A percentile compares a stretch with the other conserved stretches of the same genome.
Conservation (phyloP, 345 rosid genomes). For the Excoecaria cochinchinensis region DNA sequence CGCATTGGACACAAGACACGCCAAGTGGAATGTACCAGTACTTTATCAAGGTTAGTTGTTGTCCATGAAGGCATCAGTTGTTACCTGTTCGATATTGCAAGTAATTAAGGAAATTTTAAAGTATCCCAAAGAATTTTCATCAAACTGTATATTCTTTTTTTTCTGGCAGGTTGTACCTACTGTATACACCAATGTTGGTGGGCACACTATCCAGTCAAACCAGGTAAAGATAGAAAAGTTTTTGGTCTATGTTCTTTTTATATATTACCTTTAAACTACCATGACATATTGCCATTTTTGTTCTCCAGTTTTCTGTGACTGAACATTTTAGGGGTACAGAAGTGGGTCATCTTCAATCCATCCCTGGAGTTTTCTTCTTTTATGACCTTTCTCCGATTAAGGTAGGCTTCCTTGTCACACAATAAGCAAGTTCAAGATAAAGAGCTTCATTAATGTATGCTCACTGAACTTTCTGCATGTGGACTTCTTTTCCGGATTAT, state of each 20-base stretch:
- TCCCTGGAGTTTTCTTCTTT: slow-evolving; percentile 92
- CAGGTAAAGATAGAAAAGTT: slow-evolving; percentile 46
- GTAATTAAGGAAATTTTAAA: neutral
- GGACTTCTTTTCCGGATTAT: neutral
- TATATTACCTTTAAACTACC: slow-evolving; percentile 13
- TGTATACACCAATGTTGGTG: slow-evolving; percentile 70
- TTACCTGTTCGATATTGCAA: neutral
- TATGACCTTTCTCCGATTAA: slow-evolving; percentile 98
- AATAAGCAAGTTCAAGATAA: neutral
- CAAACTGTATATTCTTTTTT: neutral
- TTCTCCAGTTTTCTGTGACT: slow-evolving; percentile 81
- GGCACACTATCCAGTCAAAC: slow-evolving; percentile 81
- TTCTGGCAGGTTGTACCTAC: slow-evolving; percentile 86
- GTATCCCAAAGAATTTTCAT: neutral
- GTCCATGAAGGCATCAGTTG: slow-evolving; percentile 14
- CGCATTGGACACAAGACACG: slow-evolving; percentile 70
- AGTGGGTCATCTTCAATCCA: slow-evolving; percentile 60
- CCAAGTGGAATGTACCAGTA: slow-evolving; percentile 89
- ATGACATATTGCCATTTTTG: slow-evolving; percentile 9
- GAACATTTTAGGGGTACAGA: slow-evolving; percentile 77
- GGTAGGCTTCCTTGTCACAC: slow-evolving; percentile 38
- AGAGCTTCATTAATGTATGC: neutral
- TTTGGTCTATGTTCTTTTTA: neutral
- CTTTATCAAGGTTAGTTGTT: slow-evolving; percentile 70
- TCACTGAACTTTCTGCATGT: neutral